Evolutionary conservation across 768 basidiomycete genomes (phyloP).

Genomic region (Cystobasidium tubakii): DNA sequence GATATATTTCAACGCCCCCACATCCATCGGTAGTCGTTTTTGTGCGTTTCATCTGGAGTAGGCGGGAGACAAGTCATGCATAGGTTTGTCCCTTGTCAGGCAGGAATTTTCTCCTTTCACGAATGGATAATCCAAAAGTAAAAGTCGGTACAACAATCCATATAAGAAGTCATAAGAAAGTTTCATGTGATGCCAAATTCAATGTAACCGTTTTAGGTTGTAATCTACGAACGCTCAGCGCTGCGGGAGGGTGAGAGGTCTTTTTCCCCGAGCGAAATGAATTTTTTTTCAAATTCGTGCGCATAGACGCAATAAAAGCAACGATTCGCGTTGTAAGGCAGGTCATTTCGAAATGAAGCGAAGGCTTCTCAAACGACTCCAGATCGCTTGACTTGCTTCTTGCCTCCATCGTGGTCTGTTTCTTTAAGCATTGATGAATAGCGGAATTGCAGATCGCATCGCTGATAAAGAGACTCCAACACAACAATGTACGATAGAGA

Average conservation of each 20-base stretch:
- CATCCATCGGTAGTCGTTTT: not conserved
- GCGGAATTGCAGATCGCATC: no score
- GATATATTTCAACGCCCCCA: not conserved
- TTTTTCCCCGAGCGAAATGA: slow-evolving; percentile 1
- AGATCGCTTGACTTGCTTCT: no score
- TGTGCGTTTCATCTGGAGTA: not conserved
- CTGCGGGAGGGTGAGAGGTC: not conserved
- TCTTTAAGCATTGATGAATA: no score
- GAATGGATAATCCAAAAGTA: not conserved
- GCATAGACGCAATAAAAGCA: not conserved
- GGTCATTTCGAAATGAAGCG: not conserved
- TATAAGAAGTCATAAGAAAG: not conserved
- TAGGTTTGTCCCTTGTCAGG: not conserved
- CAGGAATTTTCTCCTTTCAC: not conserved
- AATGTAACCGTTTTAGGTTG: not conserved
- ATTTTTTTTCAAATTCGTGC: not conserved
- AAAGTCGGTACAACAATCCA: not conserved
- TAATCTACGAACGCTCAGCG: not conserved
- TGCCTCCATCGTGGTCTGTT: no score
- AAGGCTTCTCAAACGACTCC: not conserved
- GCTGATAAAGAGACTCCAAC: no score
- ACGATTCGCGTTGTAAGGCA: not conserved
- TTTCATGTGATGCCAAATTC: not conserved
- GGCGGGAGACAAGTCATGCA: not conserved
- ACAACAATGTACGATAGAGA: not conserved